These are phyloP conservation scores for Euptelea pleiosperma DNA, from an alignment of 164 flowering plant species.

Conservation along the genomic window DNA sequence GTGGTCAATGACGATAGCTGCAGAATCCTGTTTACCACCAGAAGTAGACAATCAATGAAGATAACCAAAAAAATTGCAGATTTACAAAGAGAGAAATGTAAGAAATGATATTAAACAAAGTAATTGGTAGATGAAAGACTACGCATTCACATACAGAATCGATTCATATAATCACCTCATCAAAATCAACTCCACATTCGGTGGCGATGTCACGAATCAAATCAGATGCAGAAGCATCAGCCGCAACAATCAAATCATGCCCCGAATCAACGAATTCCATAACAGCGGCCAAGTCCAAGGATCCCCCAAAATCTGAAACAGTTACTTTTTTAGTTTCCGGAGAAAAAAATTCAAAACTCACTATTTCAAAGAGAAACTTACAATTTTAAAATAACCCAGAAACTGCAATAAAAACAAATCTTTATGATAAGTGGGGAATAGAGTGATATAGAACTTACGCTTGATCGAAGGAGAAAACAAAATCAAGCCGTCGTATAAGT, in stretches of 20 bases:
- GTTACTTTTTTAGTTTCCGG: too few relatives aligned
- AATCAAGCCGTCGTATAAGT: conserved; percentile 72
- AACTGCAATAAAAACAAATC: background rate
- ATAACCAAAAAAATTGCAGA: too few relatives aligned
- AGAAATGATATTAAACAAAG: too few relatives aligned
- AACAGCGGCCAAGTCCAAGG: conserved; percentile 56
- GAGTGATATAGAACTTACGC: conserved; percentile 37
- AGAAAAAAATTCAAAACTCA: too few relatives aligned
- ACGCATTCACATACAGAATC: background rate
- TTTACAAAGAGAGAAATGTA: too few relatives aligned
- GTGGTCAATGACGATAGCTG: conserved; percentile 88
- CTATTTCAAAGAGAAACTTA: background rate
- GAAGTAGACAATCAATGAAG: background rate
- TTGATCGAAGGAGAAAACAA: conserved; percentile 68
- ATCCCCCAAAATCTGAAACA: conserved; percentile 89
- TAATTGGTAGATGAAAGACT: too few relatives aligned
- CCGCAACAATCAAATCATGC: conserved; percentile 74
- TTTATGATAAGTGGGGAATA: background rate
- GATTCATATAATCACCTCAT: conserved; percentile 52
- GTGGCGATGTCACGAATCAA: conserved; percentile 75
- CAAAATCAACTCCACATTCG: conserved; percentile 95
- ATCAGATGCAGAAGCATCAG: conserved; percentile 76
- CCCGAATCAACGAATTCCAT: conserved; percentile 89
- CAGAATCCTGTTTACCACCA: conserved; percentile 51
- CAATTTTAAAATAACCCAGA: background rate